Evolutionary conservation across 2,329 filamentous ascomycete genomes (phyloP).

Genomic region (Anthostomella pinea): DNA sequence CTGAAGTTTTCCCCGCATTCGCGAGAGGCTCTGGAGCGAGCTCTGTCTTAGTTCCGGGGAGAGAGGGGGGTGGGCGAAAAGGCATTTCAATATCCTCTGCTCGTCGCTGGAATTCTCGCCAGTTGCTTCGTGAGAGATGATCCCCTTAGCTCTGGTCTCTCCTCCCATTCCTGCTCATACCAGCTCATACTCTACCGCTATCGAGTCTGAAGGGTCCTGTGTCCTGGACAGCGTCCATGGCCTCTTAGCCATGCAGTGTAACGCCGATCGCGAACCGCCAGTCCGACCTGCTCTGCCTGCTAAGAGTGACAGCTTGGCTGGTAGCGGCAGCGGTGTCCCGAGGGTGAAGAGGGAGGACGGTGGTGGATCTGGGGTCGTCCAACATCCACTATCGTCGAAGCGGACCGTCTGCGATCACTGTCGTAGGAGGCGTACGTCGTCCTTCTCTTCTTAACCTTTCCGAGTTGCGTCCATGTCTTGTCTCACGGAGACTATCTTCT

Average conservation of each 20-base stretch:
- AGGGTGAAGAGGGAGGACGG: slow-evolving; percentile 3
- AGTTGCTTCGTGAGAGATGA: not conserved
- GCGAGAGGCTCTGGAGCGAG: not conserved
- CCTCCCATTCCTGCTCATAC: not conserved
- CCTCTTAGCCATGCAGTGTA: slow-evolving; percentile 6
- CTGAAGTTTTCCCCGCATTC: slow-evolving; percentile 3
- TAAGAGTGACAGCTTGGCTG: slow-evolving; percentile 1
- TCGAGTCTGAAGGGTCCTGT: not conserved
- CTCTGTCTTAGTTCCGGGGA: not conserved
- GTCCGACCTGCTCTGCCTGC: not conserved
- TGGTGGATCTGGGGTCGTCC: not conserved
- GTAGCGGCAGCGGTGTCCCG: not conserved
- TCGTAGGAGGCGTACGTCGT: slow-evolving; percentile 39
- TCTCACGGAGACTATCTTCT: not conserved
- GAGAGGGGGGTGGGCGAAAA: not conserved
- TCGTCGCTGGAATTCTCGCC: slow-evolving; percentile 1
- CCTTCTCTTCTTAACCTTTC: slow-evolving; percentile 4
- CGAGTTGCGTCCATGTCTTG: not conserved
- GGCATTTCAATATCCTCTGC: not conserved
- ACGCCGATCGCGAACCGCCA: slow-evolving; percentile 4
- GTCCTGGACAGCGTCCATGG: not conserved
- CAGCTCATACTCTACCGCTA: not conserved
- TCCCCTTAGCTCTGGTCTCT: not conserved
- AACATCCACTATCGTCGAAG: slow-evolving; percentile 16
- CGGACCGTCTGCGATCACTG: slow-evolving; percentile 46